These are phyloP conservation scores for Starmerella bombi DNA, from an alignment of 805 yeast species.

Conservation along the genomic window DNA sequence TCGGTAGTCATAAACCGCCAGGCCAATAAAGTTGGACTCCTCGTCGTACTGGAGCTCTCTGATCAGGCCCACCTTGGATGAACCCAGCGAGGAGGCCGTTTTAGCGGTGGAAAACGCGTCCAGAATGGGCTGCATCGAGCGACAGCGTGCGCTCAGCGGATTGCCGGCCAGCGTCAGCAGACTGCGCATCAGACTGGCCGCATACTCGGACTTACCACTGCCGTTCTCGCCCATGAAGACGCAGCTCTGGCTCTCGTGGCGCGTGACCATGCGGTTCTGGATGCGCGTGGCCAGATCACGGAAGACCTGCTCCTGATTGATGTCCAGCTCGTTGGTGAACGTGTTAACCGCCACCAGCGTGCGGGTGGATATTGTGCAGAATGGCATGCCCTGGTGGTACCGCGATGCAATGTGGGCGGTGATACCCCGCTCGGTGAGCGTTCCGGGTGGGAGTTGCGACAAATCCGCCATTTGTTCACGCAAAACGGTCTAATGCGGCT, in stretches of 20 bases:
- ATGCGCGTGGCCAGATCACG: slow-evolving; percentile 30
- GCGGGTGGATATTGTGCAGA: slow-evolving; percentile 29
- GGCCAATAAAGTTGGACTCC: slow-evolving; percentile 38
- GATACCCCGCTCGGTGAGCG: slow-evolving; percentile 30
- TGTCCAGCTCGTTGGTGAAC: slow-evolving; percentile 26
- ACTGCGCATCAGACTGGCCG: slow-evolving; percentile 24
- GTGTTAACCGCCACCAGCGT: slow-evolving; percentile 31
- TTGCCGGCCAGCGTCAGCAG: slow-evolving; percentile 27
- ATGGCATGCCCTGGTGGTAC: slow-evolving; percentile 33
- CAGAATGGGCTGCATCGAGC: slow-evolving; percentile 27
- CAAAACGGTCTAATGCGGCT: no score
- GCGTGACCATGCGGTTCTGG: slow-evolving; percentile 27
- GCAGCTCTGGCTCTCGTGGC: slow-evolving; percentile 30
- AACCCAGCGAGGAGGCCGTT: slow-evolving; percentile 24
- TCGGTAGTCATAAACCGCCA: slow-evolving; percentile 42
- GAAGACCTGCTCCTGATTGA: slow-evolving; percentile 29
- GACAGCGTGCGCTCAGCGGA: slow-evolving; percentile 27
- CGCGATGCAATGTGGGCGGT: slow-evolving; percentile 34
- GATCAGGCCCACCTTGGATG: slow-evolving; percentile 45
- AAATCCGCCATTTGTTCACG: slow-evolving; percentile 28
- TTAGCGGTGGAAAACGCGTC: slow-evolving; percentile 32
- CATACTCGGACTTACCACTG: slow-evolving; percentile 30
- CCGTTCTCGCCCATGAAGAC: slow-evolving; percentile 33
- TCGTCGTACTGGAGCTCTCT: slow-evolving; percentile 40
- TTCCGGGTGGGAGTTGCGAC: slow-evolving; percentile 27